Evolutionary conservation across 768 basidiomycete genomes (phyloP).

Genomic region (Mycena filopes): DNA sequence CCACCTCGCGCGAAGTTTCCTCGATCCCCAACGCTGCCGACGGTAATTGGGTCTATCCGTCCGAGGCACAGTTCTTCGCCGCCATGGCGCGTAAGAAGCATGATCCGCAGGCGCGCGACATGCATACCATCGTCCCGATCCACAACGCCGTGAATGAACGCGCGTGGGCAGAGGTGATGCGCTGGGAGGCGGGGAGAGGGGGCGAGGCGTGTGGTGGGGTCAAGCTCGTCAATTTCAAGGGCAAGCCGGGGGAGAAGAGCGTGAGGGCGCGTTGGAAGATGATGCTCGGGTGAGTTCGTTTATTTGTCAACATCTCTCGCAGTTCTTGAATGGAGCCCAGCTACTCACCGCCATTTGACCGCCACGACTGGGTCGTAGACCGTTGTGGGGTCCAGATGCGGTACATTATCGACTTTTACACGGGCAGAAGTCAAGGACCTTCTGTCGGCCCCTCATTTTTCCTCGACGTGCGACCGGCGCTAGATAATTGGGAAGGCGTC

Average conservation of each 20-base stretch:
- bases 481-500: constrained; percentile 95
- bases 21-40: constrained; percentile 83
- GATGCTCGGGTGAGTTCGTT: constrained; percentile 77
- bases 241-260: constrained; percentile 81
- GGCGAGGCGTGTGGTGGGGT: constrained; percentile 85
- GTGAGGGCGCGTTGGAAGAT: constrained; percentile 86
- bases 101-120: constrained; percentile 86
- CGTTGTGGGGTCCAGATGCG: constrained; percentile 89
- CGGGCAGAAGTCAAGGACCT: constrained; percentile 67
- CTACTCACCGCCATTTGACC: constrained; percentile 93
- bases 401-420: constrained; percentile 99
- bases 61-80: constrained; percentile 98
- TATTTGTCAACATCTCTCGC: too few species aligned
- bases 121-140: constrained; percentile 96
- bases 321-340: constrained; percentile 52
- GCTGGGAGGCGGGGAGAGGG: constrained; percentile 86
- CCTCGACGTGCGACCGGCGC: constrained; percentile 92
- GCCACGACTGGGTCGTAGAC: constrained; percentile 97
- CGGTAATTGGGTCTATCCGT: constrained; percentile 96
- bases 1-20: constrained; percentile 81
- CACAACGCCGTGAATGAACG: constrained; percentile 99
- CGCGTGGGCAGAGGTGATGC: constrained; percentile 84
- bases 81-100: constrained; percentile 97
- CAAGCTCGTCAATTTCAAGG: constrained; percentile 91
- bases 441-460: constrained; percentile 83